Evolutionary conservation across 2,329 filamentous ascomycete species (phyloP).

Genomic region (Cercospora sp.): DNA sequence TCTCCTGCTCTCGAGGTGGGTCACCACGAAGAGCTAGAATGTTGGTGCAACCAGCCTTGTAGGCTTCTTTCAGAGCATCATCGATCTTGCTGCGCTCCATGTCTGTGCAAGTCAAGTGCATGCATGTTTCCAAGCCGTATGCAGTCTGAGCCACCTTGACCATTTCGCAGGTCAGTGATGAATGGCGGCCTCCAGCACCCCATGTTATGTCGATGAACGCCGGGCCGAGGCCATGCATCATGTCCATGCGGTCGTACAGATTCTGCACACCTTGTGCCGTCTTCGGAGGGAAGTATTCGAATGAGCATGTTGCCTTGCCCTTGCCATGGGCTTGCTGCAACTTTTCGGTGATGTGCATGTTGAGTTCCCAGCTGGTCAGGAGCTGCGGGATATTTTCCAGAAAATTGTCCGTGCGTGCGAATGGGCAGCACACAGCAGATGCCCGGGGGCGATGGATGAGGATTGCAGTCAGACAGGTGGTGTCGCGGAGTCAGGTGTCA

Average conservation of each 20-base stretch:
- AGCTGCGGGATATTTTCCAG: neutral
- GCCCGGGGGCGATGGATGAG: neutral
- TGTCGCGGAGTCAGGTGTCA: neutral
- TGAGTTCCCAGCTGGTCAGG: neutral
- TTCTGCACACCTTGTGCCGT: constrained; percentile 97
- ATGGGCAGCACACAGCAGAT: neutral
- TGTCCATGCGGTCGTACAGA: constrained; percentile 98
- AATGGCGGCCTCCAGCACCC: constrained; percentile 90
- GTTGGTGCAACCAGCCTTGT: constrained; percentile 95
- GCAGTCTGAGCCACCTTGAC: constrained; percentile 92
- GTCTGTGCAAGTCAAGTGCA: constrained; percentile 98
- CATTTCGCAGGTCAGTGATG: constrained; percentile 95
- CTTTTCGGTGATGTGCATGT: constrained; percentile 95
- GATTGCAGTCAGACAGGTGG: neutral
- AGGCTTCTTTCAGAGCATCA: constrained; percentile 79
- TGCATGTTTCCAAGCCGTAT: constrained; percentile 95
- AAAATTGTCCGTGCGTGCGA: neutral
- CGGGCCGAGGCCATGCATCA: constrained; percentile 92
- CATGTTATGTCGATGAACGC: constrained; percentile 98
- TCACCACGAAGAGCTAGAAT: constrained; percentile 92
- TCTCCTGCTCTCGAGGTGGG: constrained; percentile 87
- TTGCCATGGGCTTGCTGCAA: constrained; percentile 76
- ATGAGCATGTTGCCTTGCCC: constrained; percentile 87
- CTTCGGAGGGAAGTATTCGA: constrained; percentile 99
- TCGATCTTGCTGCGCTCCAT: constrained; percentile 94